A percentile compares a stretch with the other conserved stretches of the same genome.
Conservation (phyloP, 148 eudicot species). For the Rhododendron mucronatum region DNA sequence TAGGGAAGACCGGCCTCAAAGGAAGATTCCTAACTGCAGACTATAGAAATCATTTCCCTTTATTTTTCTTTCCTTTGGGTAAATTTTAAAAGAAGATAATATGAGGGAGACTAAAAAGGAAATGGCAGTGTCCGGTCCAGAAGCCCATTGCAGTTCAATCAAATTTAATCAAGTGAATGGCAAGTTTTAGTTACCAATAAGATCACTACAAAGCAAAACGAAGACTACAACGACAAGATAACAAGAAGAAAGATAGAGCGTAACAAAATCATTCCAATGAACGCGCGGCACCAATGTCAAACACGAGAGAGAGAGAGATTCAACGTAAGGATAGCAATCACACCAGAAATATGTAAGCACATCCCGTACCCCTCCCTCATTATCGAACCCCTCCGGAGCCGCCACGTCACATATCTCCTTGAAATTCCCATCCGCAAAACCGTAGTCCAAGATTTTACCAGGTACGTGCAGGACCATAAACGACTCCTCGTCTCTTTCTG, state of each 20-base stretch:
- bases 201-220: background rate
- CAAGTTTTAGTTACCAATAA: too few relatives aligned
- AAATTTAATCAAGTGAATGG: too few relatives aligned
- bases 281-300: background rate
- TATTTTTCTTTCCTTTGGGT: too few relatives aligned
- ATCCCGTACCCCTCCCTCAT: background rate
- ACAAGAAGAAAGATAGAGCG: background rate
- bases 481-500: constrained; percentile 11
- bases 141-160: too few relatives aligned
- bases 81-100: too few relatives aligned
- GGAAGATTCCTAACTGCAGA: background rate
- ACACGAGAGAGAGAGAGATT: background rate
- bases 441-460: constrained; percentile 8
- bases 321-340: background rate
- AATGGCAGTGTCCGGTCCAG: too few relatives aligned
- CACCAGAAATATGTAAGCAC: constrained; percentile 2
- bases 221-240: background rate
- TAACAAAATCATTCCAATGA: background rate
- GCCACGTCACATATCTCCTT: background rate
- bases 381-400: background rate
- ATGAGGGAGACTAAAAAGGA: too few relatives aligned
- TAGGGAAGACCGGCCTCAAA: background rate
- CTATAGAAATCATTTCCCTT: background rate
- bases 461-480: constrained; percentile 19
- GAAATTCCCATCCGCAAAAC: constrained; percentile 8